Base-by-base conservation (phyloP, 2,329 filamentous ascomycete genomes). In the Ilyonectria sp. region DNA sequence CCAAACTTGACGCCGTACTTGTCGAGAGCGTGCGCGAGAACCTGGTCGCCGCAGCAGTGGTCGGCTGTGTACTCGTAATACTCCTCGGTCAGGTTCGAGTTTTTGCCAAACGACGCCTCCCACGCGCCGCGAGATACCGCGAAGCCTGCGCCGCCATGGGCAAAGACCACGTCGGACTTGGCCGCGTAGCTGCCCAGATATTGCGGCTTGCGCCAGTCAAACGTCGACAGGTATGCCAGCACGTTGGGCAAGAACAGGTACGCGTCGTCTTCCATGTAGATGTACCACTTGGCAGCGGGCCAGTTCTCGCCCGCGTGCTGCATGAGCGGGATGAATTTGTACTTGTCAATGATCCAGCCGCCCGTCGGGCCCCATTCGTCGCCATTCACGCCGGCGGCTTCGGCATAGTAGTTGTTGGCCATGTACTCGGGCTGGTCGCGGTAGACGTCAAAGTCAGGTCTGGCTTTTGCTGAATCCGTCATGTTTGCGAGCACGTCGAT, bases 281-380 rank as follows among this genome's bases (percentile, higher is more conserved):
- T 70, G 53, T 76, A 76, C 74, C 73, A 76, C 57, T 74, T 74
- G 3, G 71, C 74, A 11, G 50, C 35, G 1, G 74, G 74, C 70
- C 71, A 75, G 47, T 71, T 69, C 23, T 47, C 26, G 8, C 74
- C 74, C 1, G 74, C 74, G 52, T 75, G 74, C 57, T 74, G 67
- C 60, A 75, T 69, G 17, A 75, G 65, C 6, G 74, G 74, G 3
- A 75, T 19, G 44, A 75, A 75, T 59, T 75, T 75, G 65, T 75
- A 75, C 68, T 75, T 75, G 70, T 75, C 74, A 31, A 75, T 67
- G 43, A 74, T 73, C 74, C 74, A 75, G 15, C 74, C 74, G 35
- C 74, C 74, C 1, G 62, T 44, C 4, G 73, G 74, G 8, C 74
- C 74, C 67, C 66, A 74, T 31, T 73, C 73, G 46, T 75, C 74